Evolutionary conservation across 441 rosid genomes (phyloP).

Genomic region (Aleurites moluccanus): DNA sequence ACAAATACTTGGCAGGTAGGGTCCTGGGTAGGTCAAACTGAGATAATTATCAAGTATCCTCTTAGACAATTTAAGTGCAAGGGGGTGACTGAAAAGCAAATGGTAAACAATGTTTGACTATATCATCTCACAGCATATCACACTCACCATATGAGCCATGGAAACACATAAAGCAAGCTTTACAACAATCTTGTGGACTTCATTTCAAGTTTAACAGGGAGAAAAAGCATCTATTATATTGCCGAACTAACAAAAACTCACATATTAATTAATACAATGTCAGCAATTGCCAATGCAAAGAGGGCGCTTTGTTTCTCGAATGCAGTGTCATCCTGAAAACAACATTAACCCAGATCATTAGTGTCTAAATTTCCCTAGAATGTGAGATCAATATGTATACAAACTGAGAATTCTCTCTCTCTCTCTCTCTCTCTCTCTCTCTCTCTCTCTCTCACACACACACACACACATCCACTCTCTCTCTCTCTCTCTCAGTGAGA

Average conservation of each 20-base stretch:
- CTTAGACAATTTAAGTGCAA: neutral
- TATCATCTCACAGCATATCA: neutral
- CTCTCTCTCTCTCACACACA: neutral
- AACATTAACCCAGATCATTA: neutral
- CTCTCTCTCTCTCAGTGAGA: too few species aligned
- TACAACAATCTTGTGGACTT: neutral
- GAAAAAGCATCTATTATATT: constrained; percentile 11
- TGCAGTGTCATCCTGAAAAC: constrained; percentile 85
- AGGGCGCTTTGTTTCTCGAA: constrained; percentile 96
- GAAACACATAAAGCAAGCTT: neutral
- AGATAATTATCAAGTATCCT: neutral
- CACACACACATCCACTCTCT: neutral
- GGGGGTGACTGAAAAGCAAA: neutral
- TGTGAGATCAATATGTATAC: neutral
- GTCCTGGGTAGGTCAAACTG: neutral
- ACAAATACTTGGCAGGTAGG: too few species aligned
- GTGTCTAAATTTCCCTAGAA: neutral
- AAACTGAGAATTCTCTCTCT: neutral
- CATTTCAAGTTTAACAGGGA: neutral
- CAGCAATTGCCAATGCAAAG: constrained; percentile 83
- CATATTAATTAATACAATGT: constrained; percentile 91
- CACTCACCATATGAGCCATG: neutral
- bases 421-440: neutral
- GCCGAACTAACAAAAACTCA: constrained; percentile 38
- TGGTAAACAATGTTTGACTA: neutral